phyloP scores from a whole-genome alignment of 176 grass and related monocot genomes.

The Ampelocalamus luodianensis region DNA sequence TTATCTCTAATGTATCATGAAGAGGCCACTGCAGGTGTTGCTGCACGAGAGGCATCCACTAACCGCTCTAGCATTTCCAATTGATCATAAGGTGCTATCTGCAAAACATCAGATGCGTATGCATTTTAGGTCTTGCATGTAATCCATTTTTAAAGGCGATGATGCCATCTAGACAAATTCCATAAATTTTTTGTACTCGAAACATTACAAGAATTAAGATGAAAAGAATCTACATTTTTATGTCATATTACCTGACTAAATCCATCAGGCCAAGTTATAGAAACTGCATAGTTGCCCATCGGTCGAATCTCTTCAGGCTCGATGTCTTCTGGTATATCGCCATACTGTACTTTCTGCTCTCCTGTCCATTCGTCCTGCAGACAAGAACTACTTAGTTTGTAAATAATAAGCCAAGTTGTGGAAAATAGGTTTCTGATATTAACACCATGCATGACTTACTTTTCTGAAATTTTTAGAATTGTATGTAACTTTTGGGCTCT shows the following conservation, averaged over 20 bases:
- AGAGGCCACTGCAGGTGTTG: conserved; percentile 41
- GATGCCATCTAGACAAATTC: background rate
- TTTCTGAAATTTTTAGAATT: conserved; percentile 8
- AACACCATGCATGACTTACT: background rate
- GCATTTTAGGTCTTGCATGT: conserved; percentile 35
- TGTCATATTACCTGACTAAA: conserved; percentile 81
- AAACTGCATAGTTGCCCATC: conserved; percentile 97
- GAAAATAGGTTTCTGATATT: conserved; percentile 17
- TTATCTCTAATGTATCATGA: conserved; percentile 43
- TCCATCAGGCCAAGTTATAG: conserved; percentile 99
- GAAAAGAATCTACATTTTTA: conserved; percentile 19
- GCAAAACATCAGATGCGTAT: conserved; percentile 44
- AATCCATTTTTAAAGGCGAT: background rate
- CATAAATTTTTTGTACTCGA: background rate
- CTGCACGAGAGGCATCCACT: conserved; percentile 62
- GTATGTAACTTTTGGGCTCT: background rate
- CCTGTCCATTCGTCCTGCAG: conserved; percentile 97
- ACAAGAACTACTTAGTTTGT: conserved; percentile 27
- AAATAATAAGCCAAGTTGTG: background rate
- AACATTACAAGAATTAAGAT: background rate
- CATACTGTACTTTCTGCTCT: conserved; percentile 86
- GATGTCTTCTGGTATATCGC: conserved; percentile 90
- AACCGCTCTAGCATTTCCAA: conserved; percentile 88
- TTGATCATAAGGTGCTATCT: conserved; percentile 99
- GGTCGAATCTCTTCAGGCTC: conserved; percentile 94